These are phyloP conservation scores for Nitzschia sp. DNA, from an alignment of 108 stramenopile species.

Conservation along the genomic window DNA sequence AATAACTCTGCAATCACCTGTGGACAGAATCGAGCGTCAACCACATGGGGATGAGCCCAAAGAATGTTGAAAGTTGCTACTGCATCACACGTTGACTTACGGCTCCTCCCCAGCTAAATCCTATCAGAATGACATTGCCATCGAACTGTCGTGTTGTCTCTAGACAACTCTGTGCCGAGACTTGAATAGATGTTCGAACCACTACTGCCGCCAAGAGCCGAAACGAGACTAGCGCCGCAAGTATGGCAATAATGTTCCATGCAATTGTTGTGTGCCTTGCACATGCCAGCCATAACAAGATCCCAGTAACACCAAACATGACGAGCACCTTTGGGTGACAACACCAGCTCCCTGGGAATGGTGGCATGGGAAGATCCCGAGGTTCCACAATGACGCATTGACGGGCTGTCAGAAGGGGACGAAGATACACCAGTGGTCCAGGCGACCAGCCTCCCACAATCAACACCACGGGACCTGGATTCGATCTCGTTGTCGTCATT, in stretches of 20 bases:
- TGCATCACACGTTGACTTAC: neutral
- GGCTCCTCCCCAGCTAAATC: conserved; percentile 29
- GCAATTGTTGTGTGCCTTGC: neutral
- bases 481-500: neutral
- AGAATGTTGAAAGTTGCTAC: no score
- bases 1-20: conserved; percentile 11
- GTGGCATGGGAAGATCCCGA: conserved; percentile 17
- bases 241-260: neutral
- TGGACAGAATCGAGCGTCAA: neutral
- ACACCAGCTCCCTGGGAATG: conserved; percentile 25
- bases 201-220: conserved; percentile 1
- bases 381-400: conserved; percentile 6
- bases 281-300: neutral
- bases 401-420: neutral
- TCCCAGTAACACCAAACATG: neutral
- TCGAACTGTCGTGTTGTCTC: neutral
- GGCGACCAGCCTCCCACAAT: conserved; percentile 33
- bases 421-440: conserved; percentile 8
- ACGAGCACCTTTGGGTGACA: conserved; percentile 11
- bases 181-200: conserved; percentile 14
- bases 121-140: conserved; percentile 8
- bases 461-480: neutral
- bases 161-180: neutral
- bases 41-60: neutral
- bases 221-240: conserved; percentile 4